These are phyloP conservation scores for Aspergillus steynii DNA, from an alignment of 495 filamentous ascomycete genomes.

Conservation along the genomic window DNA sequence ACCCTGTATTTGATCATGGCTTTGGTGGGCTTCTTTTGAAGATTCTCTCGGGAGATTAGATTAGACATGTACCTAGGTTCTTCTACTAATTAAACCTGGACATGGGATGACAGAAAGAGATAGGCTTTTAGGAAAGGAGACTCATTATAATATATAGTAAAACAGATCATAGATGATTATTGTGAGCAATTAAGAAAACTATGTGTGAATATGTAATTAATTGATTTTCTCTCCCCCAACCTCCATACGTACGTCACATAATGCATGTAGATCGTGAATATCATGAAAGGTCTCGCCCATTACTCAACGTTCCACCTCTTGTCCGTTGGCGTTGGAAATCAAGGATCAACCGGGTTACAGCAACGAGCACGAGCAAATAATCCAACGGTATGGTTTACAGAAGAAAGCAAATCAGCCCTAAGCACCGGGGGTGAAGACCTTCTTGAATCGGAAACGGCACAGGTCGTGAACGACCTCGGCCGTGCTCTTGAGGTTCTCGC, in stretches of 20 bases:
- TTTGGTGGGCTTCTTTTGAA: too few relatives aligned
- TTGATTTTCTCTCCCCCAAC: background rate
- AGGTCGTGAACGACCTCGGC: constrained; percentile 34
- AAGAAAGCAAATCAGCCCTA: background rate
- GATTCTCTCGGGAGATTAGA: too few relatives aligned
- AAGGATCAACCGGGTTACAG: background rate
- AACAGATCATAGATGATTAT: background rate
- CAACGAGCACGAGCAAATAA: too few relatives aligned
- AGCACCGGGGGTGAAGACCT: constrained; percentile 38
- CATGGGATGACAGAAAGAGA: too few relatives aligned
- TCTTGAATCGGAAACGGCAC: constrained; percentile 28
- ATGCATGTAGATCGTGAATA: constrained; percentile 6
- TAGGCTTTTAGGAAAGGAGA: too few relatives aligned
- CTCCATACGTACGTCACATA: background rate
- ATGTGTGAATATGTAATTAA: background rate
- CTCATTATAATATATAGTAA: background rate
- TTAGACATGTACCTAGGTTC: too few relatives aligned
- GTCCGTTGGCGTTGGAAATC: background rate
- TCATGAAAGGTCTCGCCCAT: background rate
- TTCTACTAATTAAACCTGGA: too few relatives aligned
- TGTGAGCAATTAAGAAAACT: background rate
- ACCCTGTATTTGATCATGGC: background rate
- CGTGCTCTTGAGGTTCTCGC: constrained; percentile 47
- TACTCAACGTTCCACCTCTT: background rate
- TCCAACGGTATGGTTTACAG: too few relatives aligned